Conservation (phyloP, 257 asterid species). For the Thymus quinquecostatus region DNA sequence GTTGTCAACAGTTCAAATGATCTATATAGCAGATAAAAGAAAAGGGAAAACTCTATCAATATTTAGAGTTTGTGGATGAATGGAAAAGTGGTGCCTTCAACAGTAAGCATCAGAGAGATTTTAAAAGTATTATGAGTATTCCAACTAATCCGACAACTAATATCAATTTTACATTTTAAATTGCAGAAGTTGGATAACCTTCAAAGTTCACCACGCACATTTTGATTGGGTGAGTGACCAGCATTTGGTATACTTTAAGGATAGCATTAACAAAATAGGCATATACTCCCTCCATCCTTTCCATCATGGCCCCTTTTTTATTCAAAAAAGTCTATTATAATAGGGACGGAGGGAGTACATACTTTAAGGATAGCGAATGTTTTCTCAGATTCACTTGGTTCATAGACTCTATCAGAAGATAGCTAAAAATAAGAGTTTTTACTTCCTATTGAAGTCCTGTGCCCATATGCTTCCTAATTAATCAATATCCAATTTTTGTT, state of each 20-base stretch:
- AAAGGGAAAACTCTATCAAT: background rate
- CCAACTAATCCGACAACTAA: constrained; percentile 13
- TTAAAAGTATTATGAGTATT: constrained; percentile 10
- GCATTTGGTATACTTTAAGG: background rate
- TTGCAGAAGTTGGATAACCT: background rate
- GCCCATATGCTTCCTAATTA: background rate
- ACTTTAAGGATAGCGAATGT: background rate
- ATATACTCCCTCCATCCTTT: too few species aligned
- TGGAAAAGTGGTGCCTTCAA: constrained; percentile 11
- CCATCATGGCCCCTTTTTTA: too few species aligned
- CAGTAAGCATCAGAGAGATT: constrained; percentile 15
- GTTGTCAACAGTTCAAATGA: constrained; percentile 4
- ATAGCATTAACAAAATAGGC: background rate
- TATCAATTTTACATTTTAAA: constrained; percentile 2
- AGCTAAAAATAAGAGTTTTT: background rate
- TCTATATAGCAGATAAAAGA: constrained; percentile 6
- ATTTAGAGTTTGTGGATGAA: background rate
- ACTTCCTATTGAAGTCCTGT: background rate
- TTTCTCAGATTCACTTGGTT: constrained; percentile 10
- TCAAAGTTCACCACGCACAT: constrained; percentile 10
- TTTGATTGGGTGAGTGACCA: background rate
- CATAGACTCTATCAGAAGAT: background rate
- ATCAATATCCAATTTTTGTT: background rate
- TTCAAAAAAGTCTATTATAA: too few species aligned
- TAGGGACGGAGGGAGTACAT: too few species aligned